Evolutionary conservation across 2,329 filamentous ascomycete genomes (phyloP).

Genomic region (Xylariaceae sp.): DNA sequence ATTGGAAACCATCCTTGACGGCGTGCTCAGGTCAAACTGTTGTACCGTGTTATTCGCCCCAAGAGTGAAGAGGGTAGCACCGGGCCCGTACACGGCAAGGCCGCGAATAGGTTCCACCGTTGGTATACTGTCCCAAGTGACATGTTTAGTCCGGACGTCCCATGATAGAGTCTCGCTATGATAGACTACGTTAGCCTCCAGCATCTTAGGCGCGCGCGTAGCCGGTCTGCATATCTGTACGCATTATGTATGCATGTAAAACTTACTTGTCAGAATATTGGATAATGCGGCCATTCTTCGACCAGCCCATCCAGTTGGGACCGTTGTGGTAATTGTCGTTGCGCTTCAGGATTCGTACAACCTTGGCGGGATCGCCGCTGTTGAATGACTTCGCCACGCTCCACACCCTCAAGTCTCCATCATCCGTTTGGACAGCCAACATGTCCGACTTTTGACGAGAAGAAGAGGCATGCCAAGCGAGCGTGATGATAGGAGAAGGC

Average conservation of each 20-base stretch:
- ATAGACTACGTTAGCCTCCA: slow-evolving; percentile 31
- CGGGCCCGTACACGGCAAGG: slow-evolving; percentile 82
- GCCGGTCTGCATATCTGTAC: slow-evolving; percentile 17
- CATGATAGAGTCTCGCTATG: slow-evolving; percentile 82
- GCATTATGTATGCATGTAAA: slow-evolving; percentile 10
- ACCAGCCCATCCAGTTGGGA: slow-evolving; percentile 97
- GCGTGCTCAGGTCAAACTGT: slow-evolving; percentile 89
- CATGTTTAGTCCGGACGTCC: slow-evolving; percentile 97
- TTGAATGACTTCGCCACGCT: slow-evolving; percentile 81
- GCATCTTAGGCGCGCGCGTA: slow-evolving; percentile 47
- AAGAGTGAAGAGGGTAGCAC: slow-evolving; percentile 86
- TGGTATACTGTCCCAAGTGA: slow-evolving; percentile 83
- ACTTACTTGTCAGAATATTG: slow-evolving; percentile 86
- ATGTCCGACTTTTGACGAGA: slow-evolving; percentile 96
- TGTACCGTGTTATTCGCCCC: slow-evolving; percentile 85
- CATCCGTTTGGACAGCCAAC: slow-evolving; percentile 86
- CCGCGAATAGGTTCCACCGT: slow-evolving; percentile 78
- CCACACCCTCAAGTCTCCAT: slow-evolving; percentile 93
- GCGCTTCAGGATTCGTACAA: slow-evolving; percentile 81
- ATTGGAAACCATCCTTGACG: slow-evolving; percentile 74
- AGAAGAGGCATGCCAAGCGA: slow-evolving; percentile 95
- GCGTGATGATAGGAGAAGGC: slow-evolving; percentile 79
- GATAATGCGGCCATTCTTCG: slow-evolving; percentile 93
- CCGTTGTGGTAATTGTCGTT: slow-evolving; percentile 69
- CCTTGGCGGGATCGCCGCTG: slow-evolving; percentile 71